A percentile compares a stretch with the other conserved stretches of the same genome.
phyloP scores from a whole-genome alignment of 2,329 filamentous ascomycete species.

The Epichloe sibirici region DNA sequence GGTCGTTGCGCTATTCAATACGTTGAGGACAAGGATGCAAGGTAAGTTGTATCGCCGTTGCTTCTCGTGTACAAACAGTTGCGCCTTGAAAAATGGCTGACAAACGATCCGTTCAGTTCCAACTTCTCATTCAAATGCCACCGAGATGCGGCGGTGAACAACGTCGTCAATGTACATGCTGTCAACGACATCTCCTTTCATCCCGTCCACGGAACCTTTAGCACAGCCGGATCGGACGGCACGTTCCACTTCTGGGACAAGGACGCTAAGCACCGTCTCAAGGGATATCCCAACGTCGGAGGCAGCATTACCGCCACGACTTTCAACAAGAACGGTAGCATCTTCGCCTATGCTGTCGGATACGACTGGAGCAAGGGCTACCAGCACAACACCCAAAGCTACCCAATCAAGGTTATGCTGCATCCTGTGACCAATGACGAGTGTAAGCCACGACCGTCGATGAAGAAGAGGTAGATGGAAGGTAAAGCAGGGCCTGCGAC shows the following conservation, averaged over 20 bases:
- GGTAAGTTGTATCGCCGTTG: constrained; percentile 29
- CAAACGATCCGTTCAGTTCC: constrained; percentile 34
- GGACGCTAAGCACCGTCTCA: constrained; percentile 76
- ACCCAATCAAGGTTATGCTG: constrained; percentile 73
- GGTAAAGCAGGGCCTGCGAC: background rate
- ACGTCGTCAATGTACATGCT: constrained; percentile 78
- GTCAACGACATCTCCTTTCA: constrained; percentile 98
- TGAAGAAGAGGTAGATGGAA: constrained; percentile 42
- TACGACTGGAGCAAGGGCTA: constrained; percentile 99
- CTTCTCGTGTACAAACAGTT: background rate
- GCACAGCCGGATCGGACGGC: constrained; percentile 86
- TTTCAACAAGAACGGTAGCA: constrained; percentile 78
- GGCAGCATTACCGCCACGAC: constrained; percentile 81
- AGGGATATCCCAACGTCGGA: constrained; percentile 75
- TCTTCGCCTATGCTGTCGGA: constrained; percentile 81
- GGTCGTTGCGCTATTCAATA: constrained; percentile 97
- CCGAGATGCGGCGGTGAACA: constrained; percentile 64
- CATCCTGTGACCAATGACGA: constrained; percentile 57
- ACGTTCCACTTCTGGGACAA: constrained; percentile 98
- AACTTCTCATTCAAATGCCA: constrained; percentile 99
- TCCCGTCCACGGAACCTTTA: constrained; percentile 94
- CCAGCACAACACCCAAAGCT: constrained; percentile 62
- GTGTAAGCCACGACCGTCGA: constrained; percentile 47
- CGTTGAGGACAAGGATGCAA: constrained; percentile 86
- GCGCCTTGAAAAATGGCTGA: background rate